Evolutionary conservation across 257 asterid genomes (phyloP), one percentile per base, ranked within the genome.

Genomic region (Penstemon eatonii): DNA sequence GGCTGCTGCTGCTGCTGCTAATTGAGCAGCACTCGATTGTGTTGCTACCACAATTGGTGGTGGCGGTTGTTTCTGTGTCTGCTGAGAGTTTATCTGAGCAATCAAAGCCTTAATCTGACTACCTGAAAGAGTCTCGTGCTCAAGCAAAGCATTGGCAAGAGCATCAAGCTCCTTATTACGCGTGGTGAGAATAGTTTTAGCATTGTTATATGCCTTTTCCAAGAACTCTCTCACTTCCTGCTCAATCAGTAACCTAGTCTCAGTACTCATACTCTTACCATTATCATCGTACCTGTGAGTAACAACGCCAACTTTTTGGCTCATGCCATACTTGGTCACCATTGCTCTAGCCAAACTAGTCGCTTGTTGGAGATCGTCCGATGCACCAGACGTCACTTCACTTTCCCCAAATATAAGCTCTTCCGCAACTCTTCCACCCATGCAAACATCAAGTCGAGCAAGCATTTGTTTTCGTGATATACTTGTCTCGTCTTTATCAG

Each of bases 391-490:
- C 7, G 97, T 91, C 6, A 91, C 95, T 62, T 91, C 96, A 40
- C 76, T 75, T 66, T 91, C 96, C 25, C 97, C 97, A 33, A 88
- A 91, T 57, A 91, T 87, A 69, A 91, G 87, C 80, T 91, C 96
- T 63, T 91, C 97, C 3, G 97, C 97, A 45, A 91, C 97, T 59
- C 96, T 78, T 13, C 97, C 97, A 13, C 97, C 97, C 96, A 91
- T 91, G 76, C 82, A 74, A 33, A 86, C 86, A 65, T 91, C 85
- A n/a, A 91, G 92, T 12, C 91, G 85, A 15, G 96, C 96, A 19
- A 91, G 93, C 95, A 91, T 85, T 77, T 91, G 93, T 68, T 82
- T 86, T 5, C 91, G 91, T 2, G 97, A 89, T 36, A 87, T 53
- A 69, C 97, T 89, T 13, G 95, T 89, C 74, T 89, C 89, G 43